Evolutionary conservation across 2,329 filamentous ascomycete species (phyloP), one percentile per base, ranked within the genome.

Genomic region (Fusarium longipes): DNA sequence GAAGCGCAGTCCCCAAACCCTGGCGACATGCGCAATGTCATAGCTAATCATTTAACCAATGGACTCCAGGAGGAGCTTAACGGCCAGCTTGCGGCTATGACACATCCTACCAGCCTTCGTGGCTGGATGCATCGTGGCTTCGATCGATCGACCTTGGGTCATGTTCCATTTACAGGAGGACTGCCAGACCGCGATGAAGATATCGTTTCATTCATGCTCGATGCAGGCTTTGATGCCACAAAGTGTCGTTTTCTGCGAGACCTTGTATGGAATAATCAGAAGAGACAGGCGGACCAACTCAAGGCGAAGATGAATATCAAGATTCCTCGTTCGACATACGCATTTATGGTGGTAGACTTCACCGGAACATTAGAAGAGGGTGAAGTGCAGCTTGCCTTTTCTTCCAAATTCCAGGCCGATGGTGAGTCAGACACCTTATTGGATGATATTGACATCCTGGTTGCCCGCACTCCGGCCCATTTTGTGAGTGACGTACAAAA

Each of bases 401-500:
- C 90, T 0, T 81, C 80, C n/a, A 83, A 84, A n/a, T 91, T 92
- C 62, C 80, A 86, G 2, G 76, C 79, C 0, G 84, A 85, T 2
- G 83, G 83, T 0, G 84, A 86, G 33, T 83, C 80, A 0, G 86
- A 85, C 38, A 84, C 83, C 0, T 73, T 84, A 8, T 75, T 93
- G 2, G 80, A 88, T 35, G 82, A 82, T 1, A 80, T 83, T 17
- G 85, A 93, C 15, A 78, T 92, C 0, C 80, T 95, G 0, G 88
- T 94, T 1, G 87, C 88, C 0, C 84, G 92, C 20, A 87, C 88
- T 2, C 92, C 92, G 0, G 88, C 91, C 0, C 87, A 93, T 71
- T 86, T 89, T 22, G 81, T 83, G 1, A 92, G 88, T 27, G 92
- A 96, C 63, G 87, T 95, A 0, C 92, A 94, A 70, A 90, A 85